phyloP scores from a whole-genome alignment of 148 eudicot genomes.

The Talinum fruticosum region DNA sequence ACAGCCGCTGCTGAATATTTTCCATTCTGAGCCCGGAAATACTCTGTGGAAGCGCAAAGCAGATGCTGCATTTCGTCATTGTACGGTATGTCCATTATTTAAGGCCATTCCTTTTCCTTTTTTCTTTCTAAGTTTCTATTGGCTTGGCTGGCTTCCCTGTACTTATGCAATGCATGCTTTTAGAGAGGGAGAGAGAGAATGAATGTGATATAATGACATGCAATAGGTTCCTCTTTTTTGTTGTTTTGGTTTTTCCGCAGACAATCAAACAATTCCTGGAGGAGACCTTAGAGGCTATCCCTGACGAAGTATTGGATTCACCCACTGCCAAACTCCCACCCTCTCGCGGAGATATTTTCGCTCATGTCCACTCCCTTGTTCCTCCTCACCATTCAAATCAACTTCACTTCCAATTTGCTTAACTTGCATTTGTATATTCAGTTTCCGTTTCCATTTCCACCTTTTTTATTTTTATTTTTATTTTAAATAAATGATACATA shows the following conservation, averaged over 20 bases:
- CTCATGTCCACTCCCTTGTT: background rate
- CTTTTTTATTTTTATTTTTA: background rate
- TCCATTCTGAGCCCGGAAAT: conserved; percentile 80
- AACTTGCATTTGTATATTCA: conserved; percentile 18
- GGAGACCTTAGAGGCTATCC: background rate
- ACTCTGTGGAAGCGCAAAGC: conserved; percentile 84
- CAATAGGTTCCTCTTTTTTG: too few species aligned
- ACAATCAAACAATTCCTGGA: background rate
- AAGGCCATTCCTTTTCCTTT: background rate
- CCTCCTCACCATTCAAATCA: conserved; percentile 27
- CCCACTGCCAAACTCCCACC: background rate
- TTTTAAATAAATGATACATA: too few species aligned
- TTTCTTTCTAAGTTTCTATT: background rate
- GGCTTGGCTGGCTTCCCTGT: too few species aligned
- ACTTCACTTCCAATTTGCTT: conserved; percentile 55
- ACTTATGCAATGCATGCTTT: too few species aligned
- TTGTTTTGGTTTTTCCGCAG: background rate
- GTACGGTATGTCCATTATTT: conserved; percentile 54
- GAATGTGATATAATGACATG: too few species aligned
- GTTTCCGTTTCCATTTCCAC: background rate
- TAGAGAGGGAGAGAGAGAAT: too few species aligned
- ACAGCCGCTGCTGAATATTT: conserved; percentile 82
- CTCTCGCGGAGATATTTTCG: background rate
- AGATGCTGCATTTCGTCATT: conserved; percentile 73
- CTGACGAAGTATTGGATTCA: background rate